Evolutionary conservation across 805 yeast genomes (phyloP), one percentile per base, ranked within the genome.

Genomic region (Zygoascus bituminiphila): DNA sequence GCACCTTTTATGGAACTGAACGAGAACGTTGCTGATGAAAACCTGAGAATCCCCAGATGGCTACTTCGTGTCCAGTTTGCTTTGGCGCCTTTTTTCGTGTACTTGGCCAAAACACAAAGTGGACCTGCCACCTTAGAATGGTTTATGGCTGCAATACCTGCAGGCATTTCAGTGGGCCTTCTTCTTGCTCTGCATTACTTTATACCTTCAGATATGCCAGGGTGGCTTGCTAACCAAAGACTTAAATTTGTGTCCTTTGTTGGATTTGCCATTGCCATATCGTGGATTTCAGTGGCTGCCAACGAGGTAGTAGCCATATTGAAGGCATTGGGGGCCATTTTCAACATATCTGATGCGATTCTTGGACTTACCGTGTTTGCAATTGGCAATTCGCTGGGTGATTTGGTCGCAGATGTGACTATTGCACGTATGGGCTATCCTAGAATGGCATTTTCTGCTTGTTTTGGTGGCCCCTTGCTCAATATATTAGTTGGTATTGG

Each of bases 341-440:
- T 78, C 45, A 62, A 76, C 23, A 65, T 91, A 6, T 78, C 88
- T 8, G 93, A 87, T 51, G 88, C 88, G 2, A 74, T 89, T 10
- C 66, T 91, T 22, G 98, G 98, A 0, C 67, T 88, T 9, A 91
- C 98, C 0, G 73, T 91, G 0, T 84, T 91, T 63, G 96, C 98
- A 0, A 67, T 91, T 39, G 98, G 98, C 4, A 93, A 91, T 63
- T 89, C 96, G 1, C 68, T 85, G 5, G 97, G 98, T 5, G 98
- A 91, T 60, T 68, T 89, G 42, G 80, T 89, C 1, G 83, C 96
- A 0, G 88, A 91, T 56, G 63, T 83, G 31, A 83, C 94, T 0
- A 77, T 91, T 22, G 88, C 95, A 0, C 70, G 70, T 49, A 76
- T 86, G 73, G 96, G 95, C 0, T 81, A 78, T 67, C 86, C 95